Evolutionary conservation across 352 stramenopile species (phyloP), one percentile per base, ranked within the genome.

Genomic region (Globisporangium lucens): DNA sequence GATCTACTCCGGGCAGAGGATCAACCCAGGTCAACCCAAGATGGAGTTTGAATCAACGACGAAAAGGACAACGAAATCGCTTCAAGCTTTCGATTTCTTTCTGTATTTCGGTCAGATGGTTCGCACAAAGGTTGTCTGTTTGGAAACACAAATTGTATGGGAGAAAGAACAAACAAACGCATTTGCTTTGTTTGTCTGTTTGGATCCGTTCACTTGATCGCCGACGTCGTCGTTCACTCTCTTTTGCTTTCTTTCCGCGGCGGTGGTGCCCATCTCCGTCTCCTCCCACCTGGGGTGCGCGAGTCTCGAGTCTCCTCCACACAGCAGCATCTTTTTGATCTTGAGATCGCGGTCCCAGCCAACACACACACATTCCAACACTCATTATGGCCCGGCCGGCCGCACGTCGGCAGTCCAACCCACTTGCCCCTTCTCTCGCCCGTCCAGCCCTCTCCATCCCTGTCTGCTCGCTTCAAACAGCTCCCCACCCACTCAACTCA

Each of bases 391-490:
- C 38, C 15, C 15, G 43, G 17, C 43, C 43, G n/a, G 43, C 43
- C 43, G 43, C 41, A 9, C 12, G 12, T 53, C 30, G 9, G 20
- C 30, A 55, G 58, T 55, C 58, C 58, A 63, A 53, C 58, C 58
- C 43, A 49, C 43, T 49, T 41, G 59, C 43, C 59, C 22, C 17
- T 65, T 65, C 59, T 65, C 59, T 65, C 59, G 59, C 46, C 27
- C 59, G 59, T 65, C 59, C 10, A 20, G 13, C 36, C 36, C 36
- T 41, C 8, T 63, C 35, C 57, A 24, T 36, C 13, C 58, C 58
- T 27, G 58, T 64, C 59, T 65, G 59, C 43, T 57, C 59, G 58
- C 59, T 65, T 35, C 60, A 38, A 65, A 55, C 46, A 65, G 60
- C 60, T 65, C 59, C 53, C 53, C 62, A 67, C 63, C 56, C 63